Evolutionary conservation across 2,329 filamentous ascomycete species (phyloP), one percentile per base, ranked within the genome.

Genomic region (Penicillium palitans): DNA sequence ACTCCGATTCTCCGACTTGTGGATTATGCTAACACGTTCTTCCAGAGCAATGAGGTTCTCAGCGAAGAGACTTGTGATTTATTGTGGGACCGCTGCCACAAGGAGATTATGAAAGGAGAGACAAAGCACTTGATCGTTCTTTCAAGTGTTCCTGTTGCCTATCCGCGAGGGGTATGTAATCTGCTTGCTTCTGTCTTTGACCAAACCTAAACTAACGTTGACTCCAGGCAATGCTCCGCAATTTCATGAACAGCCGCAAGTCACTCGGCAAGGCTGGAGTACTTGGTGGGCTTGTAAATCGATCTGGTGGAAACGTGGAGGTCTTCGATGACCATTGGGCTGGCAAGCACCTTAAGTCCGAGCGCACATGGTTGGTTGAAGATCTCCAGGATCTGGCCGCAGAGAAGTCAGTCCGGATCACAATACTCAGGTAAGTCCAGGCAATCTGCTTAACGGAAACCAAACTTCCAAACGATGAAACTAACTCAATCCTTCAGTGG

Each of bases 321-420:
- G 90, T 98, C 15, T 80, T 96, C 10, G 93, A 97, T 71, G 95
- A 98, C 74, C 93, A 99, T 72, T 99, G 95, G 95, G 97, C 93
- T 0, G 91, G 93, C 39, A 96, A 91, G 72, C 90, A 92, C 70
- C 93, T 98, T 79, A 99, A 98, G 73, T 83, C 86, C 27, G 95
- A 99, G 76, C 87, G 95, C 51, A 90, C 88, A 61, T 89, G 90
- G 74, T 82, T 98, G 61, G 86, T 99, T 41, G 90, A 95, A 71
- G 92, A 97, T 68, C 80, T 99, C 27, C 96, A 99, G 75, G 91
- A 96, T 68, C 82, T 99, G 59, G 93, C 96, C 9, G 91, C 91
- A 24, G 91, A 95, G 72, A 96, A 96, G 73, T 96, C 91, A 15
- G 85, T 97, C 51, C 89, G 95, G 44, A 82, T 99, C 52, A 98